Evolutionary conservation across 192 early-diverging fungal genomes (phyloP), one percentile per base, ranked within the genome.

Genomic region (Dimargaris verticillata): DNA sequence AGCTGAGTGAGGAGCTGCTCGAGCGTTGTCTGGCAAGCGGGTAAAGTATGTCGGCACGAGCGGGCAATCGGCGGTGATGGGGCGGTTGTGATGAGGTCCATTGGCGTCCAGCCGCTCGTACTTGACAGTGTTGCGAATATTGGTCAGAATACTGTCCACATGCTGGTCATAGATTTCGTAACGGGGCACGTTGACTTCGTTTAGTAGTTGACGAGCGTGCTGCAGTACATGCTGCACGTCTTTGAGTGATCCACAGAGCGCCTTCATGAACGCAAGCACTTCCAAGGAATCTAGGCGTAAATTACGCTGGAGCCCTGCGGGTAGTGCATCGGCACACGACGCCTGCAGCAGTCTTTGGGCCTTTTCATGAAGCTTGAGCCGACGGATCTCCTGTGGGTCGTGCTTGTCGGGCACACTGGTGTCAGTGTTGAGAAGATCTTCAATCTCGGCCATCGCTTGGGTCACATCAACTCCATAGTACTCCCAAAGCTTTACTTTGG

Each of bases 31-130:
- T 0, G 87, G 82, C 49, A 93, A 61, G 6, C 89, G 80, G 0
- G 96, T 97, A 44, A 96, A 96, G 63, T 95, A 97, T n/a, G 83
- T 83, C 63, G 94, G 93, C n/a, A 92, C 84, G 25, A 97, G 64
- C n/a, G 93, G 91, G 52, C 82, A 78, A 55, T 76, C 78, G 60
- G 74, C 69, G n/a, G 78, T 76, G 61, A 93, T 80, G n/a, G n/a
- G n/a, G 3, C 77, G 67, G 0, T 88, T 89, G 24, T 92, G 73
- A 66, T 83, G 82, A 25, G 94, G 95, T 44, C 96, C 92, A 69
- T 93, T 84, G n/a, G 67, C 74, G 13, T 84, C 89, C 25, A 99
- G 65, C 12, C 92, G 81, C 58, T 92, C 79, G 64, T 86, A 99
- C 62, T 82, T 76, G 38, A 92, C 81, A 3, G 92, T 79, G 65